Evolutionary conservation across 768 basidiomycete genomes (phyloP).

Genomic region (Strobilomyces dryophilus): DNA sequence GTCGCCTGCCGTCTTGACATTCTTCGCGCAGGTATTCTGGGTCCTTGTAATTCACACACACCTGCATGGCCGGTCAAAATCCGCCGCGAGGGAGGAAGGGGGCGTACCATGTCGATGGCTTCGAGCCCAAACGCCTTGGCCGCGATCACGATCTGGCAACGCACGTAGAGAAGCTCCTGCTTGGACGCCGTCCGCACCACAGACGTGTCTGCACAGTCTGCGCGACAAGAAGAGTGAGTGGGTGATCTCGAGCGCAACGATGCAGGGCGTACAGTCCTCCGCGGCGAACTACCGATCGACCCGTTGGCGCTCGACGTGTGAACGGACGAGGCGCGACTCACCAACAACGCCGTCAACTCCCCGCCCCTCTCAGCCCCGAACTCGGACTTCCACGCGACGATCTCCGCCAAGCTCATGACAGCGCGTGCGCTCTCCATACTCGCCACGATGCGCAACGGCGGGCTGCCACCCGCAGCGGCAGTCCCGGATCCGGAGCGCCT

Average conservation of each 20-base stretch:
- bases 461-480: slow-evolving; percentile 10
- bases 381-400: slow-evolving; percentile 64
- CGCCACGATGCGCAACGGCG: slow-evolving; percentile 56
- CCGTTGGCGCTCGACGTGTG: neutral
- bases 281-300: slow-evolving; percentile 72
- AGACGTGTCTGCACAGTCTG: slow-evolving; percentile 87
- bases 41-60: slow-evolving; percentile 87
- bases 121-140: slow-evolving; percentile 82
- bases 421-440: slow-evolving; percentile 84
- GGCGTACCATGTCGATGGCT: slow-evolving; percentile 83
- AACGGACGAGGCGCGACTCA: slow-evolving; percentile 5
- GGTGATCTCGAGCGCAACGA: neutral
- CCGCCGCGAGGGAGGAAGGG: neutral
- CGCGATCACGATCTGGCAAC: slow-evolving; percentile 74
- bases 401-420: slow-evolving; percentile 61
- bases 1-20: slow-evolving; percentile 68
- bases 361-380: slow-evolving; percentile 46
- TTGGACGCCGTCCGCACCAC: slow-evolving; percentile 74
- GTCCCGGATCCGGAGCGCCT: slow-evolving; percentile 6
- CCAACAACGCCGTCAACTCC: slow-evolving; percentile 59
- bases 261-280: slow-evolving; percentile 71
- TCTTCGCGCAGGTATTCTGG: slow-evolving; percentile 62
- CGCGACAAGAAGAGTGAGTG: neutral
- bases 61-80: slow-evolving; percentile 38
- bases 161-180: slow-evolving; percentile 75